Conservation (phyloP, 768 basidiomycete species). For the Sistotremastrum niveocremeum region DNA sequence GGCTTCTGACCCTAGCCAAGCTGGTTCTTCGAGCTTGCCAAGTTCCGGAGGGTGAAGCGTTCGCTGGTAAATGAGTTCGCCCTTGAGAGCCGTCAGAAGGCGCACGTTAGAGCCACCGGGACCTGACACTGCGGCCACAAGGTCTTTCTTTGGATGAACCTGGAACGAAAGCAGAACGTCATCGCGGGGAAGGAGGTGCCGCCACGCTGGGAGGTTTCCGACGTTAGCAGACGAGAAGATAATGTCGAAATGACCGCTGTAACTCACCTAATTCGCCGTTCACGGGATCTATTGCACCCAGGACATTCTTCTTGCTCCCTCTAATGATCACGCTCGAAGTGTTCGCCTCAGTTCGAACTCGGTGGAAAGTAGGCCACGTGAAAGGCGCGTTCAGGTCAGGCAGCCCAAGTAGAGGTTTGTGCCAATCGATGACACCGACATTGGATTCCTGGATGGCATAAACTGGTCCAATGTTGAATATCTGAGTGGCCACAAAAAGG, state of each 20-base stretch:
- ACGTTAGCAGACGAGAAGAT: not conserved
- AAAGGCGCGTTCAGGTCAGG: conserved; percentile 38
- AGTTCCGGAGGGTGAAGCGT: conserved; percentile 34
- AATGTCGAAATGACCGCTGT: not conserved
- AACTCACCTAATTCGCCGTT: conserved; percentile 61
- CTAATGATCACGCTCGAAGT: conserved; percentile 42
- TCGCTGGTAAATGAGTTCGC: conserved; percentile 53
- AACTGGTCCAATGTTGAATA: not conserved
- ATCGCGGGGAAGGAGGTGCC: conserved; percentile 38
- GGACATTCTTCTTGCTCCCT: conserved; percentile 60
- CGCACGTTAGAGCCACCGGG: conserved; percentile 57
- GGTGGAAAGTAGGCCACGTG: conserved; percentile 49
- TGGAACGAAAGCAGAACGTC: not conserved
- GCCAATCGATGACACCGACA: conserved; percentile 79
- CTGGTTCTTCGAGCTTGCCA: conserved; percentile 37
- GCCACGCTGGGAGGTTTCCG: conserved; percentile 45
- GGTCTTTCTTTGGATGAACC: conserved; percentile 14
- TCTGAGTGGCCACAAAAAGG: too few species aligned
- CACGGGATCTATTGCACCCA: conserved; percentile 55
- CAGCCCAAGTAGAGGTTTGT: conserved; percentile 62
- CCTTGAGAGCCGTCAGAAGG: conserved; percentile 48
- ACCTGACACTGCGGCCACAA: conserved; percentile 62
- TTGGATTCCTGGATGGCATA: conserved; percentile 56
- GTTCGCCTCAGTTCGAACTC: conserved; percentile 16
- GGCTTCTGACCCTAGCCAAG: conserved; percentile 41